Evolutionary conservation across 345 rosid genomes (phyloP).

Genomic region (Ceriops tagal): DNA sequence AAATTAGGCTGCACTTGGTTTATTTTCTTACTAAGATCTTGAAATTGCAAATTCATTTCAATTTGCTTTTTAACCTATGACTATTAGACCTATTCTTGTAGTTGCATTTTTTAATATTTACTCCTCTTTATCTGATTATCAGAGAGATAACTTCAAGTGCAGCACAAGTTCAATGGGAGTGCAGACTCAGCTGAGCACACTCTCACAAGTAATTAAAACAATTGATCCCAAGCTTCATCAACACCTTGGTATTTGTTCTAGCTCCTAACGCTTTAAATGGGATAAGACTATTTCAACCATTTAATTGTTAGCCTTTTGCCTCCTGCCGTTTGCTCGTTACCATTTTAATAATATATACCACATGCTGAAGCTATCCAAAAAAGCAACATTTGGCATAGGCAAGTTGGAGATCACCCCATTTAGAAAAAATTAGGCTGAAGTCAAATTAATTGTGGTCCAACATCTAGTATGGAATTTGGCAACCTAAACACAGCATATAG

Average conservation of each 20-base stretch:
- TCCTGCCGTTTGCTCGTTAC: neutral
- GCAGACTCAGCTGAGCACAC: constrained; percentile 75
- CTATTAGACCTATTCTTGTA: neutral
- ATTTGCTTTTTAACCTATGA: neutral
- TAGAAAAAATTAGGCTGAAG: neutral
- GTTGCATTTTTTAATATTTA: neutral
- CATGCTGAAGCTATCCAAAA: neutral
- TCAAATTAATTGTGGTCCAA: neutral
- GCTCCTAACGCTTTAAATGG: neutral
- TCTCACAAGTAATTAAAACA: constrained; percentile 80
- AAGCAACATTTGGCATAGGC: neutral
- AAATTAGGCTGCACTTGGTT: too few relatives aligned
- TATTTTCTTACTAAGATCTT: too few relatives aligned
- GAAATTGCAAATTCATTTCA: neutral
- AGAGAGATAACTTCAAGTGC: constrained; percentile 91
- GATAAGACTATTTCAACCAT: constrained; percentile 3
- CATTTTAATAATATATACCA: neutral
- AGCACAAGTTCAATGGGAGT: constrained; percentile 76
- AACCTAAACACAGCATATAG: too few relatives aligned
- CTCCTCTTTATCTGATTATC: constrained; percentile 22
- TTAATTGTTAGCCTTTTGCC: constrained; percentile 1
- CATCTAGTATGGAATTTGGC: too few relatives aligned
- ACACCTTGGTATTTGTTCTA: constrained; percentile 62
- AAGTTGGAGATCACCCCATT: neutral
- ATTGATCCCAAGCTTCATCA: constrained; percentile 91